Conservation (phyloP, 1,139 yeast species). For the Starmera stellimalicola region DNA sequence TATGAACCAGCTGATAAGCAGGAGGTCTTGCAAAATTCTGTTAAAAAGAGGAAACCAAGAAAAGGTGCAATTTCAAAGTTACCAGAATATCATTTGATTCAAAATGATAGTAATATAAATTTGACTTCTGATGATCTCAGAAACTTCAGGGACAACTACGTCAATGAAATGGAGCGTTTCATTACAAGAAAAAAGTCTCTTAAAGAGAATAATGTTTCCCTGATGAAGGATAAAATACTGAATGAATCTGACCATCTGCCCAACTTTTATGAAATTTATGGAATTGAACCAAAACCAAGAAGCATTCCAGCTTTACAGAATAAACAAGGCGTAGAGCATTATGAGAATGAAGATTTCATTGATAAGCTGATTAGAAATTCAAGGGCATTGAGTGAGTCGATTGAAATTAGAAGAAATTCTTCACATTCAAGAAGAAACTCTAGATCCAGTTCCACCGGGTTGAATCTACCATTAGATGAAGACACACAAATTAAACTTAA, state of each 20-base stretch:
- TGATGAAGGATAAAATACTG: not conserved
- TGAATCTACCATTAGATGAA: slow-evolving; percentile 8
- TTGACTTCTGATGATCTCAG: slow-evolving; percentile 15
- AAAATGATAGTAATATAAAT: slow-evolving; percentile 11
- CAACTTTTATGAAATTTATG: not conserved
- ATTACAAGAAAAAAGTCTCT: slow-evolving; percentile 1
- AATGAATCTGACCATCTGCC: slow-evolving; percentile 3
- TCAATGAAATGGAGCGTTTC: slow-evolving; percentile 10
- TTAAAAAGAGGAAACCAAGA: slow-evolving; percentile 1
- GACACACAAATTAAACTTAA: slow-evolving; percentile 1
- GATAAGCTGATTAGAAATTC: slow-evolving; percentile 14
- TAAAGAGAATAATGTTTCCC: not conserved
- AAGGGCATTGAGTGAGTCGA: slow-evolving; percentile 16
- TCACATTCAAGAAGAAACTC: slow-evolving; percentile 16
- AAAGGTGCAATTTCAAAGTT: not conserved
- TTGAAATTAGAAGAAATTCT: slow-evolving; percentile 15
- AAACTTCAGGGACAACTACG: slow-evolving; percentile 16
- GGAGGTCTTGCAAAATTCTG: not conserved
- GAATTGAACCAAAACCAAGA: not conserved
- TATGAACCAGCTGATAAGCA: slow-evolving; percentile 4
- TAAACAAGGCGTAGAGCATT: not conserved
- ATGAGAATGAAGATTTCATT: slow-evolving; percentile 14
- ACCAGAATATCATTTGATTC: slow-evolving; percentile 1
- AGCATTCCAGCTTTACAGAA: no score
- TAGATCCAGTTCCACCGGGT: slow-evolving; percentile 14